Evolutionary conservation across 1,284 basidiomycete genomes (phyloP), one percentile per base, ranked within the genome.

Genomic region (Pascua guehoae): DNA sequence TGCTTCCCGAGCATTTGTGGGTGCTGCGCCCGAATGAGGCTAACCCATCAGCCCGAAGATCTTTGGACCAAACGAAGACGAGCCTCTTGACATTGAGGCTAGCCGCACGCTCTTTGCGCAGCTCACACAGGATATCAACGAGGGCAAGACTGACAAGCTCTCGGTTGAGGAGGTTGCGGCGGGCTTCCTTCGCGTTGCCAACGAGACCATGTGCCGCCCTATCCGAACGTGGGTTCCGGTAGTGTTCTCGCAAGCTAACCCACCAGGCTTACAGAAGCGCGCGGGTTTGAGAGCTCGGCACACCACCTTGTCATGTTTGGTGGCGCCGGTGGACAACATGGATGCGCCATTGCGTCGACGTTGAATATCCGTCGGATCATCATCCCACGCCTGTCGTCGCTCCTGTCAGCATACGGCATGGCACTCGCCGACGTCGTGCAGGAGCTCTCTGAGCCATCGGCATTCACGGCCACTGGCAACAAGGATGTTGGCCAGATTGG

Each of bases 1-100:
- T 77, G 8, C 52, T 72, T 7, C 70, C 69, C 0, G 84, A 86
- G 57, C 87, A 86, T 63, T 75, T 76, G 60, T 61, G 32, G n/a
- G 56, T 51, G 16, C 8, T 10, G 4, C 4, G 1, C 8, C 12
- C 12, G 24, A 4, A 12, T 15, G 1, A n/a, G 7, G 17, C 56
- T 61, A 12, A 61, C 43, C 1, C 24, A 32, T 16, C 47, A 63
- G 61, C 61, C 63, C 66, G 10, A 66, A 64, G 53, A 68, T 68
- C 56, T 82, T 82, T 56, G 81, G 81, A 2, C 74, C 77, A 10
- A 77, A 79, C 40, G 80, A 82, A 60, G 66, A 81, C 61, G 67
- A 80, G 57, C 76, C 76, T 1, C 70, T 82, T 12, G 80, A 82
- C 54, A 62, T 71, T 14, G 73, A 74, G 14, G 75, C 72, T 0